Evolutionary conservation across 495 filamentous ascomycete species (phyloP), one percentile per base, ranked within the genome.

Genomic region (Barbatosphaeria neglecta): DNA sequence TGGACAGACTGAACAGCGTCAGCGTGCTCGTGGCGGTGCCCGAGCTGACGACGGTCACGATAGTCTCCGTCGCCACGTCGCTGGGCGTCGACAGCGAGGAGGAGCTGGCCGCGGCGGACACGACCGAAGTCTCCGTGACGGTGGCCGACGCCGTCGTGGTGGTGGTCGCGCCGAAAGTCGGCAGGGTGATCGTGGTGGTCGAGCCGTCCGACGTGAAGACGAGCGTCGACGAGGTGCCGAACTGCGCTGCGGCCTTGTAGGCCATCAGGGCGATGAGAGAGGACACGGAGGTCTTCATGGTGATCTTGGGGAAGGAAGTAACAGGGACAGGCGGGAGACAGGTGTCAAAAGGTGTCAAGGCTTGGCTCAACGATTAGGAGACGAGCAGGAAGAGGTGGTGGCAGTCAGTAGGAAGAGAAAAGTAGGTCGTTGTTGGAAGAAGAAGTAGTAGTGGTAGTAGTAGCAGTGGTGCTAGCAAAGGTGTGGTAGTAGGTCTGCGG

Each of bases 191-290:
- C 1, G 78, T 80, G 57, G 81, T 79, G 33, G 79, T 81, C 56
- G 81, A 76, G 56, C 82, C 79, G 44, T 75, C 76, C 33, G 77
- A 75, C 46, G 81, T 67, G 57, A 80, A 80, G 35, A 76, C 69
- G 9, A 63, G 51, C 4, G 78, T 69, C 25, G 66, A 65, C 31
- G 31, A 15, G 10, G 31, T 35, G 31, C 31, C 31, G 4, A 70
- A 78, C 24, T 53, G 48, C n/a, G 50, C 54, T 0, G 43, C 46
- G 1, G 43, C 44, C 16, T 44, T 22, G 41, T 35, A 43, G 17
- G 47, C 47, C 15, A 43, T 23, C 38, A 22, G 24, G 27, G 41
- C 5, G 33, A 39, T 13, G 38, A 56, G 15, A 25, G 52, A n/a
- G 43, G 33, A 15, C 1, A 47, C 27, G 20, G 43, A 6, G 6